Base-by-base conservation (phyloP, 1,284 basidiomycete genomes). In the Rhizoctonia solani region DNA sequence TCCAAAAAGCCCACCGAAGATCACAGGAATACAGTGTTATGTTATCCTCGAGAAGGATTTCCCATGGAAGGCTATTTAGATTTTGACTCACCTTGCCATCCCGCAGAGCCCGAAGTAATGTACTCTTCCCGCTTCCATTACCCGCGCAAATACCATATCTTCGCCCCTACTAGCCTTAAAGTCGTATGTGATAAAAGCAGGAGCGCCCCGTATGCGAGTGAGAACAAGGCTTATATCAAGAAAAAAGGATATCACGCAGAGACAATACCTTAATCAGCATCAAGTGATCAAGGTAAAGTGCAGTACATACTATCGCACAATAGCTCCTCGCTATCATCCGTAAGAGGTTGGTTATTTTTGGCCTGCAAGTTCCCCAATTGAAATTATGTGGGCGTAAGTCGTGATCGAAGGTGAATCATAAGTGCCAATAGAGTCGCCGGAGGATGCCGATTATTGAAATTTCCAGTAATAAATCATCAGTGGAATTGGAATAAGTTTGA, bases 51-150 rank as follows among this genome's bases (percentile, higher is more conserved):
- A n/a, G n/a, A n/a, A n/a, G n/a, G n/a, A n/a, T n/a, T n/a, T n/a
- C n/a, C n/a, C n/a, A n/a, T n/a, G n/a, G n/a, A n/a, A n/a, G n/a
- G 13, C 14, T 56, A 29, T 21, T 32, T 8, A 16, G 29, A 21
- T n/a, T 30, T 37, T 9, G 19, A 65, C 69, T 25, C 47, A 80
- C 94, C 80, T 97, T 97, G 67, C 92, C 90, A 74, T 96, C 94
- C 53, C 92, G 86, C 74, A 99, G 87, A 73, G 97, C 95, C 75
- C 96, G 92, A 87, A 99, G 90, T 66, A 99, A 84, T 0, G 97
- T 99, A 50, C 92, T 93, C 81, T 99, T 99, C 72, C 96, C 96
- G 69, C 92, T 92, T 72, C 96, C 96, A 79, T 99, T 99, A 37
- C 92, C 85, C 46, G 95, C 96, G 54, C 97, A 89, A 73, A 99